A percentile compares a stretch with the other conserved stretches of the same genome.
Evolutionary conservation across 768 basidiomycete genomes (phyloP).

Genomic region (Leucocoprinus sp.): DNA sequence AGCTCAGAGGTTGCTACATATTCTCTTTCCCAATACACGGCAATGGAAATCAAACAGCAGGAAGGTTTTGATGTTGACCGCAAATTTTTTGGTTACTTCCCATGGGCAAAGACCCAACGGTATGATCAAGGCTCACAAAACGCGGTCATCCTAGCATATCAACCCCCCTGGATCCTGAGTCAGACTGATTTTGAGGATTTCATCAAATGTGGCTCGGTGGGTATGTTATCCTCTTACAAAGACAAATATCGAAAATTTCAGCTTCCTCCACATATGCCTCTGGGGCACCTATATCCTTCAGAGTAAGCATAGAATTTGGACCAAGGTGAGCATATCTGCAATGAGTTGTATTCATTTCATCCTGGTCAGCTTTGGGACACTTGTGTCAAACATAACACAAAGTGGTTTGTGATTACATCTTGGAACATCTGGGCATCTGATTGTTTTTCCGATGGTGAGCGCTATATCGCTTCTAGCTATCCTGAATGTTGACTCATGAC

Average conservation of each 20-base stretch:
- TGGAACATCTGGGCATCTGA: slow-evolving; percentile 59
- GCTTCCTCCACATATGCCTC: slow-evolving; percentile 31
- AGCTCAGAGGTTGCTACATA: slow-evolving; percentile 37
- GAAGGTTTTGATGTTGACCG: slow-evolving; percentile 20
- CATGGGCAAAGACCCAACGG: slow-evolving; percentile 26
- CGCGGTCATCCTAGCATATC: slow-evolving; percentile 46
- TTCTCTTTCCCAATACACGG: slow-evolving; percentile 32
- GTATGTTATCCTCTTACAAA: slow-evolving; percentile 9
- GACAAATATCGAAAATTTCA: slow-evolving; percentile 16
- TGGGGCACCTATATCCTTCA: slow-evolving; percentile 27
- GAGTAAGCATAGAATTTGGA: slow-evolving; percentile 51
- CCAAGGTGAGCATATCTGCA: slow-evolving; percentile 32
- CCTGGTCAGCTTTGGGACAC: slow-evolving; percentile 45
- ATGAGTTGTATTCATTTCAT: too few species aligned
- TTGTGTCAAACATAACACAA: slow-evolving; percentile 38
- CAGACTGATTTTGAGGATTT: slow-evolving; percentile 48
- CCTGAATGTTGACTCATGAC: neutral
- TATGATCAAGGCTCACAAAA: slow-evolving; percentile 19
- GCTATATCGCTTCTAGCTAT: neutral
- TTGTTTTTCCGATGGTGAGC: slow-evolving; percentile 45
- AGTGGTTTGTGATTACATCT: slow-evolving; percentile 52
- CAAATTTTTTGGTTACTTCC: slow-evolving; percentile 34
- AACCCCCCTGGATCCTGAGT: slow-evolving; percentile 53
- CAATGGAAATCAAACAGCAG: slow-evolving; percentile 30
- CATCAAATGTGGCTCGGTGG: slow-evolving; percentile 33